Evolutionary conservation across 2,329 filamentous ascomycete species (phyloP).

Genomic region (Endothia cerciana): DNA sequence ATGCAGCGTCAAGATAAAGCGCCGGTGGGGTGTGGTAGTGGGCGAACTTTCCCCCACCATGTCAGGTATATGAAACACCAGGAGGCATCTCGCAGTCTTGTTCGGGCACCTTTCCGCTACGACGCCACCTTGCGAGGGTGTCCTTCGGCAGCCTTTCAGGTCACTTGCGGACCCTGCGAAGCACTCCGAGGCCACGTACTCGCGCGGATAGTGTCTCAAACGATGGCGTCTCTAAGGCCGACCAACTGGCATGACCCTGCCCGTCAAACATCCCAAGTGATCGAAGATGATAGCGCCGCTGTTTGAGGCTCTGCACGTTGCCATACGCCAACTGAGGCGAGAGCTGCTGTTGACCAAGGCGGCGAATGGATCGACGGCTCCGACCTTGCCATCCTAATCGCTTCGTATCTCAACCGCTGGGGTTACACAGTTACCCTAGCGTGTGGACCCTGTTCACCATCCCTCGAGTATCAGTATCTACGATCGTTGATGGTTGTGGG

Average conservation of each 20-base stretch:
- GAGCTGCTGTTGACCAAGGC: slow-evolving; percentile 4
- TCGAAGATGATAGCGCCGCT: slow-evolving; percentile 14
- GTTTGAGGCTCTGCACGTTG: slow-evolving; percentile 22
- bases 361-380: slow-evolving; percentile 12
- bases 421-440: neutral
- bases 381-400: neutral
- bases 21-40: slow-evolving; percentile 20
- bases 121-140: slow-evolving; percentile 14
- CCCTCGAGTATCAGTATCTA: neutral
- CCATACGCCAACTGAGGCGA: slow-evolving; percentile 6
- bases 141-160: neutral
- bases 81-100: slow-evolving; percentile 17
- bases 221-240: slow-evolving; percentile 17
- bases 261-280: slow-evolving; percentile 1
- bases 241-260: slow-evolving; percentile 21
- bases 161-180: slow-evolving; percentile 10
- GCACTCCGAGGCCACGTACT: slow-evolving; percentile 8
- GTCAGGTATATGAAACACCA: slow-evolving; percentile 31
- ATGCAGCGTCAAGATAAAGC: slow-evolving; percentile 25
- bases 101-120: slow-evolving; percentile 19
- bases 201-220: slow-evolving; percentile 19
- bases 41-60: slow-evolving; percentile 23
- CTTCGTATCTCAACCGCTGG: neutral
- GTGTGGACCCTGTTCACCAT: neutral
- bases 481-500: neutral